phyloP scores from a whole-genome alignment of 306 rosid species.

The Prunus fruticosa region DNA sequence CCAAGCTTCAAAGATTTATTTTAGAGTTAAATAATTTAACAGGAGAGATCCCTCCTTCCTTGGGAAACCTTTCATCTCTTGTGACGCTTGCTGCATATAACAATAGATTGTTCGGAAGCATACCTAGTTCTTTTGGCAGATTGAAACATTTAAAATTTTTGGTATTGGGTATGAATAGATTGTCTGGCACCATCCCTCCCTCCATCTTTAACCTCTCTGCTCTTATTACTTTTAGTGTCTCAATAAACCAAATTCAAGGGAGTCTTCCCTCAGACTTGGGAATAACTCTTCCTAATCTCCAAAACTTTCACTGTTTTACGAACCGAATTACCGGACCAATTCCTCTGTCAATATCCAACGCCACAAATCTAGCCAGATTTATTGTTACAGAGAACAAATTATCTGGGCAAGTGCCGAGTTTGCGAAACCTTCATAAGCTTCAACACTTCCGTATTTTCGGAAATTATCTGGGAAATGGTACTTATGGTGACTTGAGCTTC shows the following conservation, averaged over 20 bases:
- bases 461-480: background rate
- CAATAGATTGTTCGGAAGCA: background rate
- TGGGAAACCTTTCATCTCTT: background rate
- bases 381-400: background rate
- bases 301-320: accelerated
- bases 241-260: background rate
- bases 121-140: background rate
- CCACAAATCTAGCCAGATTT: background rate
- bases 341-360: background rate
- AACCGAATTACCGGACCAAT: background rate
- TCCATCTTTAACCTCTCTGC: slow-evolving; percentile 30
- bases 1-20: background rate
- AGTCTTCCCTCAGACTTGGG: background rate
- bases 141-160: background rate
- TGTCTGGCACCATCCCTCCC: slow-evolving; percentile 20
- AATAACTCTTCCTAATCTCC: background rate
- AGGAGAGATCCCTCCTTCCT: background rate
- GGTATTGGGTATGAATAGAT: background rate
- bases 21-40: background rate
- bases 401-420: background rate
- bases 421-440: background rate
- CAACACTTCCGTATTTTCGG: accelerated
- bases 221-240: background rate
- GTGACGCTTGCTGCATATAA: accelerated
- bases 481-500: background rate